phyloP scores from a whole-genome alignment of 2,329 filamentous ascomycete species.

The Tolypocladium tropicale region DNA sequence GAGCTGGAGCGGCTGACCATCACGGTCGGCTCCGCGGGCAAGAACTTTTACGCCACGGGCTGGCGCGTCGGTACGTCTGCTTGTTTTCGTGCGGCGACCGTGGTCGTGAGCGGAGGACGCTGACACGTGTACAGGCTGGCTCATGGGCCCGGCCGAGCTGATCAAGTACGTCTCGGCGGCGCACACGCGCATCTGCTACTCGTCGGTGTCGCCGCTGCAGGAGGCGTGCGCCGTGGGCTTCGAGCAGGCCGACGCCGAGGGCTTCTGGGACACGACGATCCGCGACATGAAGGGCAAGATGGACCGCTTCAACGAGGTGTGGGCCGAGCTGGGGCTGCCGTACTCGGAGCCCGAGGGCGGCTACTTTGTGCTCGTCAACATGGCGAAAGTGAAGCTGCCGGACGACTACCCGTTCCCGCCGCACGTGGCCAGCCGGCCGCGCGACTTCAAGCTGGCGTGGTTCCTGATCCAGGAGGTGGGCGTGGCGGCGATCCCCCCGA shows the following conservation, averaged over 20 bases:
- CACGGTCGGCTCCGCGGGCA: conserved; percentile 91
- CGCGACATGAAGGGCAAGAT: conserved; percentile 86
- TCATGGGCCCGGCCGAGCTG: conserved; percentile 80
- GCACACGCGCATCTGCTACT: conserved; percentile 94
- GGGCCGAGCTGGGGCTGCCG: conserved; percentile 62
- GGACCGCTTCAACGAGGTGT: conserved; percentile 73
- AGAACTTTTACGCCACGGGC: conserved; percentile 96
- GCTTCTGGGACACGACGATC: conserved; percentile 81
- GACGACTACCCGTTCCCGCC: conserved; percentile 78
- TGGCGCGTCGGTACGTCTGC: conserved; percentile 64
- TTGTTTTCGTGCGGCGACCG: not conserved
- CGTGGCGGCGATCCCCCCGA: conserved; percentile 90
- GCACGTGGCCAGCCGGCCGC: conserved; percentile 74
- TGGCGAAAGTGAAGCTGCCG: conserved; percentile 77
- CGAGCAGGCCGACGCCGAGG: conserved; percentile 72
- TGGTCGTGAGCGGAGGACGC: not conserved
- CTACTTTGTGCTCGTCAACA: conserved; percentile 94
- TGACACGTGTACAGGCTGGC: conserved; percentile 48
- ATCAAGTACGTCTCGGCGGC: conserved; percentile 88
- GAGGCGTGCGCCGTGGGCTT: conserved; percentile 92
- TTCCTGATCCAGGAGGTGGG: conserved; percentile 95
- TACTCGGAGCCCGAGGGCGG: conserved; percentile 93
- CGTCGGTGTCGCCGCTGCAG: conserved; percentile 83
- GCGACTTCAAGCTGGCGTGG: conserved; percentile 93
- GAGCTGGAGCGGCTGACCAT: conserved; percentile 82